Evolutionary conservation across 352 stramenopile species (phyloP), one percentile per base, ranked within the genome.

Genomic region (Peronospora belbahrii): DNA sequence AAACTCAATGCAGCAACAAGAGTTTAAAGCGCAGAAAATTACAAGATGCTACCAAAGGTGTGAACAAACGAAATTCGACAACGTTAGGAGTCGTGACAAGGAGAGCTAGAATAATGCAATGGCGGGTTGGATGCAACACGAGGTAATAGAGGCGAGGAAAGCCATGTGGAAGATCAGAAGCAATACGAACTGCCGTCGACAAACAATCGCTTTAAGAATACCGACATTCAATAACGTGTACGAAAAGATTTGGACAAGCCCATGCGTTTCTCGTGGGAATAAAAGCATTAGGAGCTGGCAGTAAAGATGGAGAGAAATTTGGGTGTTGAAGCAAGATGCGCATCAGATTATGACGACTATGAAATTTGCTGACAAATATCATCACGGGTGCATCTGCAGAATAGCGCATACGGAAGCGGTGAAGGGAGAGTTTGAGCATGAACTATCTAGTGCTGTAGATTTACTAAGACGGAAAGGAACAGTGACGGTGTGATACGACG

Each of bases 371-470:
- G 43, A 46, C 15, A 27, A 4, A 6, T 19, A n/a, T 10, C 33
- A 42, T 41, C 18, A 22, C 11, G 42, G 25, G 23, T 9, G 13
- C 36, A 38, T 11, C 25, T n/a, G 25, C 32, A n/a, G 1, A 14
- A 9, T 22, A 45, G 34, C 6, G 1, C n/a, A 13, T 6, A 15
- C 13, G 25, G 33, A 39, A 15, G 19, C 24, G 14, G 19, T n/a
- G 17, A 33, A 45, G 14, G 33, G 18, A 38, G 33, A 38, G 2
- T 20, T 23, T 38, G 39, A 56, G 18, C 50, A 49, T 25, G 48
- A 56, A 44, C 10, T 56, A 17, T n/a, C n/a, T n/a, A n/a, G 24
- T 43, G 9, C 17, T 49, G 33, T 39, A 42, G 17, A 36, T 34
- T n/a, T n/a, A n/a, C n/a, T n/a, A n/a, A n/a, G n/a, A n/a, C n/a